These are phyloP conservation scores for Pseudohalonectria lignicola DNA, from an alignment of 2,329 filamentous ascomycete genomes.

Conservation along the genomic window DNA sequence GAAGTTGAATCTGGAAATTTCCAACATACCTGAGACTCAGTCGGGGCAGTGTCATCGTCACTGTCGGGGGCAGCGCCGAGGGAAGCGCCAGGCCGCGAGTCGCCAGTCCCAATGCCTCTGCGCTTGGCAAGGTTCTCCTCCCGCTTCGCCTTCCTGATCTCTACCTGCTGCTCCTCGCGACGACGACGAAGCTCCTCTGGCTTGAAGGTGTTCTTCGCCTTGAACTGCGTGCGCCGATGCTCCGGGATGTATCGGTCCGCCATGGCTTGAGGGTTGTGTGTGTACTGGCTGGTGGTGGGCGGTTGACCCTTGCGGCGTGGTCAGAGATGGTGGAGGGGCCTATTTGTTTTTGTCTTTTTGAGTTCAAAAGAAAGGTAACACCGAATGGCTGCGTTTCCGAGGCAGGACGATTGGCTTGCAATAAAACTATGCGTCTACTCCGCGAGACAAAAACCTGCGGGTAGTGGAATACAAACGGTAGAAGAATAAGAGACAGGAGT, in stretches of 20 bases:
- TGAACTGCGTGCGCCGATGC: conserved; percentile 98
- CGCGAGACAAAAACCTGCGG: too few relatives aligned
- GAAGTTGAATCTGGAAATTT: too few relatives aligned
- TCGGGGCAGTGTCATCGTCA: conserved; percentile 91
- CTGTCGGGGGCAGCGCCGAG: conserved; percentile 87
- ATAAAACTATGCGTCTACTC: too few relatives aligned
- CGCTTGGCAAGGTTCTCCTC: conserved; percentile 99
- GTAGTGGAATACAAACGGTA: too few relatives aligned
- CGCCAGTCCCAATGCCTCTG: conserved; percentile 79
- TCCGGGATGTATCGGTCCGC: conserved; percentile 98
- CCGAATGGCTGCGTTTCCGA: too few relatives aligned
- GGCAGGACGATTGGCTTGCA: too few relatives aligned
- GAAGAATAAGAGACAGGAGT: too few relatives aligned
- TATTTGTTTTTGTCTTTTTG: not conserved
- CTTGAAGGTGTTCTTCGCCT: conserved; percentile 99
- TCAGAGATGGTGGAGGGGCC: conserved; percentile 1
- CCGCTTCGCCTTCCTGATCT: conserved; percentile 96
- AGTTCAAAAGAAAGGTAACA: not conserved
- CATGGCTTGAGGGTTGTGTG: conserved; percentile 56
- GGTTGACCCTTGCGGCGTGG: too few relatives aligned
- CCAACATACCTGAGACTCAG: conserved; percentile 78
- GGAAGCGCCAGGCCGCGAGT: conserved; percentile 68
- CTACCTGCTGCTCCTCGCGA: conserved; percentile 97
- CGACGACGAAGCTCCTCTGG: conserved; percentile 96
- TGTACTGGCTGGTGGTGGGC: conserved; percentile 18